Evolutionary conservation across 176 grass and related monocot species (phyloP).

Genomic region (Pontederia paniculata): DNA sequence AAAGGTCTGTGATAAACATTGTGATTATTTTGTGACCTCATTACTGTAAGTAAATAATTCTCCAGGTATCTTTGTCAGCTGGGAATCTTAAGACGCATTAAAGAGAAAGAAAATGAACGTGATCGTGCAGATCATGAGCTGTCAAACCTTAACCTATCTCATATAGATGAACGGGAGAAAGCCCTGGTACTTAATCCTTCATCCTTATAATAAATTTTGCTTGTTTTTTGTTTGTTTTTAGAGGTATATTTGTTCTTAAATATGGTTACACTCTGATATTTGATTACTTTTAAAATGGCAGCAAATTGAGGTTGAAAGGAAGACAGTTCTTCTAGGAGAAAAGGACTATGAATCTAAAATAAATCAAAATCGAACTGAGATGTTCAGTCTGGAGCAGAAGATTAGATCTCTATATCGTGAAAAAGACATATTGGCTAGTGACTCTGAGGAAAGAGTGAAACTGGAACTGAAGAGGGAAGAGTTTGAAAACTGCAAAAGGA

Average conservation of each 20-base stretch:
- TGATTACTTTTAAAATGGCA: constrained; percentile 24
- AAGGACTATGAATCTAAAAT: constrained; percentile 64
- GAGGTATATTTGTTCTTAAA: constrained; percentile 8
- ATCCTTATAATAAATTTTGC: too few species aligned
- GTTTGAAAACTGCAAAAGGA: constrained; percentile 43
- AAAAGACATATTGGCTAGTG: constrained; percentile 51
- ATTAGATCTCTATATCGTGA: constrained; percentile 63
- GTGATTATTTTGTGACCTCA: constrained; percentile 1
- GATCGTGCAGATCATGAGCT: constrained; percentile 60
- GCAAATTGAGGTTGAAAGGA: constrained; percentile 89
- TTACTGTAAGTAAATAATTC: constrained; percentile 7
- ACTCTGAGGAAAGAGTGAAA: constrained; percentile 66
- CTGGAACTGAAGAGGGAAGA: constrained; percentile 71
- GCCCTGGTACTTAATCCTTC: constrained; percentile 49
- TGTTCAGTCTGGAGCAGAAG: constrained; percentile 68
- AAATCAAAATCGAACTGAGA: constrained; percentile 52
- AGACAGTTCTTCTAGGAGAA: constrained; percentile 47
- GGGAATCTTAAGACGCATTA: constrained; percentile 48
- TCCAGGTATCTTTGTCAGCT: constrained; percentile 34
- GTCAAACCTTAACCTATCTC: constrained; percentile 65
- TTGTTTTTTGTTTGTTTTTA: constrained; percentile 1
- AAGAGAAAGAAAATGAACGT: constrained; percentile 77
- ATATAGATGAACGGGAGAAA: constrained; percentile 76
- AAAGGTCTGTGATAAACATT: constrained; percentile 35
- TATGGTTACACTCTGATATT: constrained; percentile 15